Base-by-base conservation (phyloP, 228 moss, liverwort and hornwort species). In the Sphagnum magellanicum region DNA sequence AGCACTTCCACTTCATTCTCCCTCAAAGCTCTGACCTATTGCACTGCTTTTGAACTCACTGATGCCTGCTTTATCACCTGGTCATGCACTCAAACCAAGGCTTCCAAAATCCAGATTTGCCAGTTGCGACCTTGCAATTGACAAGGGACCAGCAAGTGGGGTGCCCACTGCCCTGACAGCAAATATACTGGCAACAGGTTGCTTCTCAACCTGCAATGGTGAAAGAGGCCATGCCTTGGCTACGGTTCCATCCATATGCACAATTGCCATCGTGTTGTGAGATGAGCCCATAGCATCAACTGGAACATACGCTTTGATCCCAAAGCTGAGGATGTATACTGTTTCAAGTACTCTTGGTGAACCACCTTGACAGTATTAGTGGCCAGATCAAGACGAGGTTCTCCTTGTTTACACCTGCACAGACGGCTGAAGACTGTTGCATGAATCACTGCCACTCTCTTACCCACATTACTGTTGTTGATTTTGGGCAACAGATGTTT, bases 381-480 rank as follows among this genome's bases (percentile, higher is more conserved):
- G 46, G 84, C 81, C 52, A 77, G 76, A 68, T 97, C 96, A 15
- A 82, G 84, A 10, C 91, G 80, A 52, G 83, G 76, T 68, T 97
- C 96, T 67, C 96, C 96, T 66, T 83, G 89, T 72, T 87, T 84
- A 63, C 88, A 82, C 51, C 93, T 84, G n/a, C 93, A 77, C 51
- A 97, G 76, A 68, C 86, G 88, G 80, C 89, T 93, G 77, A 97
- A 97, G 72, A 93, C 84, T 15, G 96, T 97, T 16, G 96, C 88
- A 73, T 97, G 96, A 67, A 97, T 97, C 8, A 91, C 84, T 59
- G 96, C 96, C 59, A 97, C 91, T 71, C 96, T 97, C 76, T 93
- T 97, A 67, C 93, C 96, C n/a, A 97, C 96, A 74, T 97, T 97
- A 16, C 93, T 97, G 63, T 97, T 97, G 74, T 93, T 97, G 52